A percentile compares a stretch with the other conserved stretches of the same genome.
Conservation (phyloP, 768 basidiomycete genomes). For the Boletus edulis region DNA sequence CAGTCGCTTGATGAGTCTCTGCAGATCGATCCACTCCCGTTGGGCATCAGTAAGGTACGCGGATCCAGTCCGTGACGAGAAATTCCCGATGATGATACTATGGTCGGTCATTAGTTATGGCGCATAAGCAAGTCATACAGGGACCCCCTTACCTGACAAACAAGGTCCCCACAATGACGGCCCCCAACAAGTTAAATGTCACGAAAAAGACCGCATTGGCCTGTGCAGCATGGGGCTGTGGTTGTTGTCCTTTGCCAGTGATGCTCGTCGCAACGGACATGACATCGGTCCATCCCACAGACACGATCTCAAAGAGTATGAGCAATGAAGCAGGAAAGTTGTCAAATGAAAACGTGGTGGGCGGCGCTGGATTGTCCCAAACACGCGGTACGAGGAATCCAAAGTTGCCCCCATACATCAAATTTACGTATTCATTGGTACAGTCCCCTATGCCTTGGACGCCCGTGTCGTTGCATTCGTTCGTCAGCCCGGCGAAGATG, state of each 20-base stretch:
- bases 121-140: neutral
- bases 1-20: conserved; percentile 85
- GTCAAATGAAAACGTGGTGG: conserved; percentile 88
- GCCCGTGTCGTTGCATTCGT: conserved; percentile 72
- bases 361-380: conserved; percentile 86
- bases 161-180: conserved; percentile 83
- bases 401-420: conserved; percentile 58
- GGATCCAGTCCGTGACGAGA: conserved; percentile 80
- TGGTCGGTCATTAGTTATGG: conserved; percentile 14
- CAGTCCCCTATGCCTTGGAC: conserved; percentile 60
- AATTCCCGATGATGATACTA: conserved; percentile 96
- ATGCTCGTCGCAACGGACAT: conserved; percentile 80
- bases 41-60: conserved; percentile 86
- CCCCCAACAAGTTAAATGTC: conserved; percentile 88
- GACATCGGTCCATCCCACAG: conserved; percentile 97
- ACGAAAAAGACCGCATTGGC: conserved; percentile 90
- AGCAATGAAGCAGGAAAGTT: conserved; percentile 78
- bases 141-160: conserved; percentile 72
- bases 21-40: conserved; percentile 90
- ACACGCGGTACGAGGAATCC: conserved; percentile 76
- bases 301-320: conserved; percentile 95
- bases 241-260: conserved; percentile 66
- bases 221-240: conserved; percentile 67
- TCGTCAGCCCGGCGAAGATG: conserved; percentile 85
- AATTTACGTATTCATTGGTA: conserved; percentile 68